phyloP scores from a whole-genome alignment of 352 stramenopile species.

The Peronosclerospora sorghi region DNA sequence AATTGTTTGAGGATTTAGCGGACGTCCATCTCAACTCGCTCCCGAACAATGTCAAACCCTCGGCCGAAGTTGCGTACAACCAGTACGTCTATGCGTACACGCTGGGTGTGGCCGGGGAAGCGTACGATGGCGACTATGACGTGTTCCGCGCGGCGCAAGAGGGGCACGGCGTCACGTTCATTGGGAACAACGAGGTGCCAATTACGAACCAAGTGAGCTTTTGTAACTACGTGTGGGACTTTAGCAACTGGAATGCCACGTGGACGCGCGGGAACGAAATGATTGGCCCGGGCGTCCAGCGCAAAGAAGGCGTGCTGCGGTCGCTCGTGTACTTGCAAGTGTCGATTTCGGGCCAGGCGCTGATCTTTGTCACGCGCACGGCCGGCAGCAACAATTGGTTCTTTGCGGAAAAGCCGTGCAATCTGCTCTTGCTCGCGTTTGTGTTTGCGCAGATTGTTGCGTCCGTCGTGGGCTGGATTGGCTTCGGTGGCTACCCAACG shows the following conservation, averaged over 20 bases:
- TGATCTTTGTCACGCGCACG: slow-evolving; percentile 70
- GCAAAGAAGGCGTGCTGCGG: slow-evolving; percentile 56
- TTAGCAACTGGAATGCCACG: slow-evolving; percentile 59
- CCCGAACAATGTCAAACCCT: slow-evolving; percentile 26
- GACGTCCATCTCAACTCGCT: slow-evolving; percentile 48
- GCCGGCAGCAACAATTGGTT: slow-evolving; percentile 69
- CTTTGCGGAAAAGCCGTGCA: slow-evolving; percentile 54
- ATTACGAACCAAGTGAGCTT: slow-evolving; percentile 60
- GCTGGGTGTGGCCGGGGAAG: slow-evolving; percentile 14
- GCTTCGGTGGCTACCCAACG: slow-evolving; percentile 54
- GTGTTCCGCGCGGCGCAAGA: slow-evolving; percentile 34
- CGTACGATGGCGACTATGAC: slow-evolving; percentile 26
- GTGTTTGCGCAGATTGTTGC: slow-evolving; percentile 57
- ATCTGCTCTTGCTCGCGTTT: slow-evolving; percentile 54
- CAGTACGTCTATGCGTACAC: slow-evolving; percentile 59
- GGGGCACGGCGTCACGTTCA: slow-evolving; percentile 37
- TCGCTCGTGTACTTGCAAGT: slow-evolving; percentile 63
- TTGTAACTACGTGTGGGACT: slow-evolving; percentile 57
- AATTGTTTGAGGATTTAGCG: slow-evolving; percentile 46
- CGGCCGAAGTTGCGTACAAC: slow-evolving; percentile 30
- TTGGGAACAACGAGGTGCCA: slow-evolving; percentile 49
- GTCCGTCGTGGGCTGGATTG: slow-evolving; percentile 52
- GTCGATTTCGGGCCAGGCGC: slow-evolving; percentile 58
- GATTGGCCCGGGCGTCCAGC: slow-evolving; percentile 51
- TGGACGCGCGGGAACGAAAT: slow-evolving; percentile 51